Evolutionary conservation across 306 rosid genomes (phyloP).

Genomic region (Prinsepia uniflora): DNA sequence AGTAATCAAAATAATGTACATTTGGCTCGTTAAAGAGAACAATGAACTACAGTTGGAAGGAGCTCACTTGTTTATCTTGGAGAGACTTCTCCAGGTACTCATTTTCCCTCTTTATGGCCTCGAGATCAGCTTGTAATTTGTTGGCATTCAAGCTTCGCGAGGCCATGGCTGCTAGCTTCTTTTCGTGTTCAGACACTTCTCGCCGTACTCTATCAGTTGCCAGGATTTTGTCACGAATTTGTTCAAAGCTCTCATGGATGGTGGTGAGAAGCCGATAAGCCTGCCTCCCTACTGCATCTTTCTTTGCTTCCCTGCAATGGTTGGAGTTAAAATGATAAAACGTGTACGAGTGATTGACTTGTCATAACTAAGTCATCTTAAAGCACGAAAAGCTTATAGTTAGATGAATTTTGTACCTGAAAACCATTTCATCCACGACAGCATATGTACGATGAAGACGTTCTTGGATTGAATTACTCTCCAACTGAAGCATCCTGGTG

Average conservation of each 20-base stretch:
- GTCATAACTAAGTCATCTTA: neutral
- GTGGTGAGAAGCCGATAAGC: slow-evolving; percentile 70
- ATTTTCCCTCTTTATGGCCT: slow-evolving; percentile 51
- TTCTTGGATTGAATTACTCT: slow-evolving; percentile 81
- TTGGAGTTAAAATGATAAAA: neutral
- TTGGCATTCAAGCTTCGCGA: slow-evolving; percentile 44
- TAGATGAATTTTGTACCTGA: slow-evolving; percentile 48
- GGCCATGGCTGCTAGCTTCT: slow-evolving; percentile 56
- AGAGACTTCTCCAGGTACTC: slow-evolving; percentile 37
- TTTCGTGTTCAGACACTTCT: slow-evolving; percentile 71
- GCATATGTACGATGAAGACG: slow-evolving; percentile 79
- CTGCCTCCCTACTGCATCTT: slow-evolving; percentile 58
- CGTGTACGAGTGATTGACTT: neutral
- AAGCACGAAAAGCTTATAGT: neutral
- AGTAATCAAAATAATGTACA: slow-evolving; percentile 17
- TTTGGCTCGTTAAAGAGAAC: slow-evolving; percentile 25
- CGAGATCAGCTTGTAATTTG: slow-evolving; percentile 58
- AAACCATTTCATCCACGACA: slow-evolving; percentile 72
- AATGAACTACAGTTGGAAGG: slow-evolving; percentile 20
- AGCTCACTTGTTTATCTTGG: slow-evolving; percentile 14
- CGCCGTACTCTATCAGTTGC: slow-evolving; percentile 68
- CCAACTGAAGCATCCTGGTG: slow-evolving; percentile 84
- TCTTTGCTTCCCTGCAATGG: slow-evolving; percentile 77
- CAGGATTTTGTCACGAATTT: slow-evolving; percentile 64
- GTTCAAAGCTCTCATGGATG: slow-evolving; percentile 75